Evolutionary conservation across 2,329 filamentous ascomycete species (phyloP), one percentile per base, ranked within the genome.

Genomic region (Mycosphaerella sp.): DNA sequence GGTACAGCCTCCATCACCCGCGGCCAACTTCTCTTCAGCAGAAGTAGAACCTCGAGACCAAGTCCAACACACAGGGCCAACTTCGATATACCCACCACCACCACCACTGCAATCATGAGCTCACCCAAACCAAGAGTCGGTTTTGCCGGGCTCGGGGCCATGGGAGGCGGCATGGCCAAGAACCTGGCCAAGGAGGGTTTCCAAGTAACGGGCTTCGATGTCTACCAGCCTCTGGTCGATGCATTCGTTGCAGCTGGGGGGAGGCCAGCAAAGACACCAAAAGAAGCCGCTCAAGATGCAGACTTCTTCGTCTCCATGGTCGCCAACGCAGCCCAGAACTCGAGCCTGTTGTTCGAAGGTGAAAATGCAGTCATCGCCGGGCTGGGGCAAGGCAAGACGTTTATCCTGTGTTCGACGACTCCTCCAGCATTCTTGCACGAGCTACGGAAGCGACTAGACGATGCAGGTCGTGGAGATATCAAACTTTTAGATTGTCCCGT

Each of bases 81-180:
- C 13, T 34, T 34, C 9, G 13, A 34, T n/a, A 41, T 21, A 9
- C 9, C 5, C 12, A 41, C 16, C 39, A 12, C 12, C 6, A n/a
- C 16, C 3, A 21, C 6, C 39, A 32, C n/a, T n/a, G n/a, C 14
- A 45, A 40, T 14, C 32, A 61, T 61, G 59, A 42, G 53, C 3
- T 56, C 57, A 25, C 53, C 52, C 3, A 64, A 64, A 52, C 61
- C 62, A 12, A 56, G 44, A 14, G 52, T 66, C 32, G 63, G 59
- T 39, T 87, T 88, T 69, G 82, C 86, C 57, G 86, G 86, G 73
- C 82, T 89, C 2, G 86, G 86, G 50, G 85, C 85, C 69, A 89
- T 89, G 86, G 86, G 86, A 64, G 86, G 87, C 66, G 86, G 86
- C 65, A 89, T 89, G 85, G 86, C 86, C 57, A 86, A 80, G 53